phyloP scores from a whole-genome alignment of 2,329 filamentous ascomycete genomes.

The Aspergillus japonicus region DNA sequence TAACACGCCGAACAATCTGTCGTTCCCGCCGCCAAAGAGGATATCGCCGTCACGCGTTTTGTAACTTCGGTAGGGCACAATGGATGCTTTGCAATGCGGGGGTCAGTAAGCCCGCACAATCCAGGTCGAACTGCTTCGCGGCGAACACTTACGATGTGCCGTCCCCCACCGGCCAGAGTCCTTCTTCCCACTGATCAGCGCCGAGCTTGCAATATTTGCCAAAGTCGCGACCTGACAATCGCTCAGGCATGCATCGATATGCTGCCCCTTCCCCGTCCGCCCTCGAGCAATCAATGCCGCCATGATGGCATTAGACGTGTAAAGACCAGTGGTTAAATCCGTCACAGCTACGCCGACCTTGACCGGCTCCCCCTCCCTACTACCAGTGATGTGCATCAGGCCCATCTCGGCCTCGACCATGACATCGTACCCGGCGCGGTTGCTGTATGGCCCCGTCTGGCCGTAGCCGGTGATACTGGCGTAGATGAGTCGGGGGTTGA shows the following conservation, averaged over 20 bases:
- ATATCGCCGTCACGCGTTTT: constrained; percentile 63
- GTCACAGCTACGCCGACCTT: constrained; percentile 98
- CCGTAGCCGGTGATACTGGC: constrained; percentile 97
- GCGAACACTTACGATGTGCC: constrained; percentile 69
- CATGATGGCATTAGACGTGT: constrained; percentile 94
- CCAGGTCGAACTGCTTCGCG: neutral
- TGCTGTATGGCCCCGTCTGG: constrained; percentile 86
- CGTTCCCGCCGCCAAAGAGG: constrained; percentile 64
- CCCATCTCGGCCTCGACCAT: constrained; percentile 99
- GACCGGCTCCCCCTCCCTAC: constrained; percentile 82
- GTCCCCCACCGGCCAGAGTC: constrained; percentile 94
- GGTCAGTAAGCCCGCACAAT: constrained; percentile 9
- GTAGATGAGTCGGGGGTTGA: constrained; percentile 88
- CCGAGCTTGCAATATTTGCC: constrained; percentile 92
- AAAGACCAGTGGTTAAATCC: constrained; percentile 90
- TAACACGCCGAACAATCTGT: constrained; percentile 60
- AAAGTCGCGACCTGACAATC: constrained; percentile 94
- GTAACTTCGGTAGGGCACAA: constrained; percentile 91
- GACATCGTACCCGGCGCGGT: constrained; percentile 91
- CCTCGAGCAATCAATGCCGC: constrained; percentile 78
- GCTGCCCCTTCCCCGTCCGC: constrained; percentile 77
- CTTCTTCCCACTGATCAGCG: constrained; percentile 79
- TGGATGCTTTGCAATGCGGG: constrained; percentile 65
- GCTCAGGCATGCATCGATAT: constrained; percentile 86
- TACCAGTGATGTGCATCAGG: constrained; percentile 96